Conservation (phyloP, 2,329 filamentous ascomycete genomes). For the Colletotrichum tofieldiae region DNA sequence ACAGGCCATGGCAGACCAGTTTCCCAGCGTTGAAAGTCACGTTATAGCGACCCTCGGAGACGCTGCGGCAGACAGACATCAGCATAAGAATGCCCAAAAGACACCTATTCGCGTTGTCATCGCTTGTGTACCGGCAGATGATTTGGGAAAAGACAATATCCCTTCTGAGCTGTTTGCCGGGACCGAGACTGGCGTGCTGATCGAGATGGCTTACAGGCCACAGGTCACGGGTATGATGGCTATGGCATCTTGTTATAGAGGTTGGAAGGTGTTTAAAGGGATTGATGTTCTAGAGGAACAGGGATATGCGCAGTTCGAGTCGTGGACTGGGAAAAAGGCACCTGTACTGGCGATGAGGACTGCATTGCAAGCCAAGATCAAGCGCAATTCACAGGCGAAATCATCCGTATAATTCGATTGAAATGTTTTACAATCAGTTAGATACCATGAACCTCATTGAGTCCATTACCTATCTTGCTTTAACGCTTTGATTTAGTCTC, state of each 20-base stretch:
- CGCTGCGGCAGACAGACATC: neutral
- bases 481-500: no score
- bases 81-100: neutral
- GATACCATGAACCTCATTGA: no score
- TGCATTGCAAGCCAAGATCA: conserved; percentile 11
- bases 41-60: neutral
- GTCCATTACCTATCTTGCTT: no score
- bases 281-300: conserved; percentile 27
- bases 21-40: neutral
- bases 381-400: neutral
- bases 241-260: neutral
- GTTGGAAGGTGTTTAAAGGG: conserved; percentile 5
- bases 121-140: conserved; percentile 17
- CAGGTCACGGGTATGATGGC: conserved; percentile 20
- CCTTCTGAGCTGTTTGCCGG: neutral
- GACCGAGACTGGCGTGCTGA: conserved; percentile 1
- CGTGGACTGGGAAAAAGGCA: conserved; percentile 14
- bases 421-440: no score
- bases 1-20: neutral
- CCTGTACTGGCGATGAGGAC: conserved; percentile 4
- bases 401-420: no score
- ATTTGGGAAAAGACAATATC: neutral
- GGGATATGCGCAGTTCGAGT: conserved; percentile 11
- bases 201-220: conserved; percentile 21
- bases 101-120: neutral